phyloP scores from a whole-genome alignment of 495 filamentous ascomycete genomes.

The Neurospora sp. region DNA sequence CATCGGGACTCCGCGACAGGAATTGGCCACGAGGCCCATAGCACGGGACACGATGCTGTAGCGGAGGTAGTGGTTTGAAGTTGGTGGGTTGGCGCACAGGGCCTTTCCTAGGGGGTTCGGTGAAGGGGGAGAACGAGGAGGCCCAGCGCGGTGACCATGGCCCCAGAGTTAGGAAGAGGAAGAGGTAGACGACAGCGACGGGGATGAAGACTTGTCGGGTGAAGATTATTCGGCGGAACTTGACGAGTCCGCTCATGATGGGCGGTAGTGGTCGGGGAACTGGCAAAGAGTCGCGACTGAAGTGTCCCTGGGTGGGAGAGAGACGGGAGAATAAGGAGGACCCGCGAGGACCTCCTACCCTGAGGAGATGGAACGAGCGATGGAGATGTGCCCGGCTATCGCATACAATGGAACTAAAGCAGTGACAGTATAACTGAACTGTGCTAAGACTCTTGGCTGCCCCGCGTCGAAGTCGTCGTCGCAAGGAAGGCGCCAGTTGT shows the following conservation, averaged over 20 bases:
- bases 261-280: not conserved
- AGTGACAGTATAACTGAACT: not conserved
- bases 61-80: slow-evolving; percentile 10
- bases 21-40: slow-evolving; percentile 19
- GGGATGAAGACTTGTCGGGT: slow-evolving; percentile 14
- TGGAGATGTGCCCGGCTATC: not conserved
- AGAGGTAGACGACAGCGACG: slow-evolving; percentile 6
- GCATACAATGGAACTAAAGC: not conserved
- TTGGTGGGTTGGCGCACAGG: slow-evolving; percentile 8
- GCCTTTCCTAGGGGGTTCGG: slow-evolving; percentile 10
- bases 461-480: not conserved
- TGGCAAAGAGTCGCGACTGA: not conserved
- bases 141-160: slow-evolving; percentile 2
- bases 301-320: not conserved
- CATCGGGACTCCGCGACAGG: slow-evolving; percentile 20
- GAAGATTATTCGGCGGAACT: slow-evolving; percentile 9
- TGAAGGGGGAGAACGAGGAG: slow-evolving; percentile 6
- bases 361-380: not conserved
- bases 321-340: not conserved
- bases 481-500: not conserved
- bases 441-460: not conserved
- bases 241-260: slow-evolving; percentile 4
- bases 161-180: slow-evolving; percentile 12
- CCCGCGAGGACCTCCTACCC: not conserved
- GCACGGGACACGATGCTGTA: slow-evolving; percentile 15